A percentile compares a stretch with the other conserved stretches of the same genome.
Evolutionary conservation across 148 eudicot genomes (phyloP).

Genomic region (Silene uniflora): DNA sequence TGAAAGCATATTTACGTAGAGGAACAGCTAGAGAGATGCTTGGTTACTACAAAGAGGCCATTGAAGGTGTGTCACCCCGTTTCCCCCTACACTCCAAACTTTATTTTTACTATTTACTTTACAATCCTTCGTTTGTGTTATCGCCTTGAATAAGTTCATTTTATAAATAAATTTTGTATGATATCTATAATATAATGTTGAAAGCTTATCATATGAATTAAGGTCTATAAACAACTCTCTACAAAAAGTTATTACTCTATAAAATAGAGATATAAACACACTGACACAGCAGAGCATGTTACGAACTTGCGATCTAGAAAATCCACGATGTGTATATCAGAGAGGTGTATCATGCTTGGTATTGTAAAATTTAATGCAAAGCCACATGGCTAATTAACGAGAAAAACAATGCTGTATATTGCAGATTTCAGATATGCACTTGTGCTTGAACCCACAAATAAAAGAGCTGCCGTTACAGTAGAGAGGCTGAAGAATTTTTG

Average conservation of each 20-base stretch:
- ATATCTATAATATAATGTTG: neutral
- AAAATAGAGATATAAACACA: too few species aligned
- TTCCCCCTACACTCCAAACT: neutral
- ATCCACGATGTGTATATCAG: neutral
- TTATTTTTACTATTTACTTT: neutral
- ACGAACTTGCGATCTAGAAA: neutral
- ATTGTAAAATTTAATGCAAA: neutral
- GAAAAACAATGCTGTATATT: neutral
- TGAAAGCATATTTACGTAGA: slow-evolving; percentile 81
- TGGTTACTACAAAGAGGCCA: slow-evolving; percentile 70
- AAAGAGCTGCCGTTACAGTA: slow-evolving; percentile 65
- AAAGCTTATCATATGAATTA: too few species aligned
- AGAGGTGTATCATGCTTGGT: neutral
- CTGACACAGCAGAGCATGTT: neutral
- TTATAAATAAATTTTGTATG: neutral
- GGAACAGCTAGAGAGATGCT: slow-evolving; percentile 97
- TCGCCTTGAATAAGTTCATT: neutral
- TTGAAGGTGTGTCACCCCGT: slow-evolving; percentile 58
- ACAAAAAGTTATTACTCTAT: too few species aligned
- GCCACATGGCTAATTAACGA: neutral
- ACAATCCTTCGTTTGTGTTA: neutral
- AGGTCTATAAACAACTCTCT: too few species aligned
- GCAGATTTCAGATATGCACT: slow-evolving; percentile 91
- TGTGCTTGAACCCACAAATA: slow-evolving; percentile 94
- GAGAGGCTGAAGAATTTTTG: slow-evolving; percentile 64